Evolutionary conservation across 2,329 filamentous ascomycete genomes (phyloP).

Genomic region (Ampelomyces quisqualis): DNA sequence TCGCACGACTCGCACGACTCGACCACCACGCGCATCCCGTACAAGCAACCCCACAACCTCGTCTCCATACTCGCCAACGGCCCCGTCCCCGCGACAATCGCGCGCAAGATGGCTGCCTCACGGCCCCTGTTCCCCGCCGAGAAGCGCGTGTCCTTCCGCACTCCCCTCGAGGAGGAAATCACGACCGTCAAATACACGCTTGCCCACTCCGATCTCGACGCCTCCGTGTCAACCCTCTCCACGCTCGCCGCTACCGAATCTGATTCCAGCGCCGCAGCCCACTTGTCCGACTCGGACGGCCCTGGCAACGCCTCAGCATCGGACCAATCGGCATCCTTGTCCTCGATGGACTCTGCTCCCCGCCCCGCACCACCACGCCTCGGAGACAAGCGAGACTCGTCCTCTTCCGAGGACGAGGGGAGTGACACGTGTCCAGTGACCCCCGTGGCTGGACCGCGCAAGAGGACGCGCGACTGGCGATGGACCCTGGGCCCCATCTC

Average conservation of each 20-base stretch:
- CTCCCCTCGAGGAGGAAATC: constrained; percentile 60
- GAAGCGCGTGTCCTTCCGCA: constrained; percentile 60
- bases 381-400: constrained; percentile 50
- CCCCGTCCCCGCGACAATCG: constrained; percentile 41
- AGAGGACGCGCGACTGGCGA: constrained; percentile 57
- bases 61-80: constrained; percentile 51
- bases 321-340: constrained; percentile 10
- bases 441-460: constrained; percentile 55
- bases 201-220: constrained; percentile 57
- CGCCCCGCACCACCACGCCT: constrained; percentile 28
- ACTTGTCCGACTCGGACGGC: constrained; percentile 10
- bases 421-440: constrained; percentile 55
- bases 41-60: constrained; percentile 50
- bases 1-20: constrained; percentile 41
- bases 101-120: constrained; percentile 46
- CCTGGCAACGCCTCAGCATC: constrained; percentile 3
- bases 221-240: constrained; percentile 41
- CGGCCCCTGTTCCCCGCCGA: constrained; percentile 54
- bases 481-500: constrained; percentile 57
- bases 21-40: constrained; percentile 43
- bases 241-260: constrained; percentile 22
- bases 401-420: constrained; percentile 49
- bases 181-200: constrained; percentile 56
- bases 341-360: constrained; percentile 29
- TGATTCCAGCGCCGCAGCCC: constrained; percentile 15